phyloP scores from a whole-genome alignment of 176 grass and related monocot genomes.

The Cocos nucifera region DNA sequence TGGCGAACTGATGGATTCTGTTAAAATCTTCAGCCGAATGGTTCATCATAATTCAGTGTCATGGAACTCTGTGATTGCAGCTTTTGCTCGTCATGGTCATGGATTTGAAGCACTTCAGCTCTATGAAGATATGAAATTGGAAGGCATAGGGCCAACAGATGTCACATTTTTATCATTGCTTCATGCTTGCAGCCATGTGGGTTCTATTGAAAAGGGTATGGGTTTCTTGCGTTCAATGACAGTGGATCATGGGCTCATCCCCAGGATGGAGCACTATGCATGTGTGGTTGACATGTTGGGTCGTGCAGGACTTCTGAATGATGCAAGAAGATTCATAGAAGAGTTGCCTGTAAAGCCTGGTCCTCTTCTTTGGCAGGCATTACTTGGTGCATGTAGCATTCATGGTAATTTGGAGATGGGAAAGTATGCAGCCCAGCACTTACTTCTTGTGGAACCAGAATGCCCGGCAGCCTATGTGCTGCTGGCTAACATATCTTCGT shows the following conservation, averaged over 20 bases:
- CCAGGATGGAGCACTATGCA: constrained; percentile 76
- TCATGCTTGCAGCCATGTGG: constrained; percentile 71
- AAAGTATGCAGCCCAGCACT: constrained; percentile 50
- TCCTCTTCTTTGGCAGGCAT: constrained; percentile 59
- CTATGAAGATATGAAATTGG: constrained; percentile 59
- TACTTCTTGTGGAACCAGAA: constrained; percentile 40
- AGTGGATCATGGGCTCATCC: constrained; percentile 30
- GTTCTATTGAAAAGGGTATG: constrained; percentile 58
- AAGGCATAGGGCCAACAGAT: constrained; percentile 48
- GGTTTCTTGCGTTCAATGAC: constrained; percentile 59
- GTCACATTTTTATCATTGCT: constrained; percentile 82
- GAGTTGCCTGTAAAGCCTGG: constrained; percentile 36
- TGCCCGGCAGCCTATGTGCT: constrained; percentile 55
- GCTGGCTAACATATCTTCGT: constrained; percentile 66
- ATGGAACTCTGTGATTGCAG: constrained; percentile 84
- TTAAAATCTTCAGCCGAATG: constrained; percentile 45
- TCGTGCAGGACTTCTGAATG: constrained; percentile 37
- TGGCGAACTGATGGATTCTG: constrained; percentile 50
- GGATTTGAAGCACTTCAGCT: constrained; percentile 42
- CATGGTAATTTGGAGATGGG: constrained; percentile 50
- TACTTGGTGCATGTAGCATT: constrained; percentile 86
- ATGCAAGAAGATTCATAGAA: constrained; percentile 63
- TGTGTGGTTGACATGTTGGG: constrained; percentile 82
- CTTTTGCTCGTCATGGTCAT: constrained; percentile 61
- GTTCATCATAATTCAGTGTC: constrained; percentile 41